phyloP scores from a whole-genome alignment of 1,284 basidiomycete genomes.

The Moesziomyces sp. region DNA sequence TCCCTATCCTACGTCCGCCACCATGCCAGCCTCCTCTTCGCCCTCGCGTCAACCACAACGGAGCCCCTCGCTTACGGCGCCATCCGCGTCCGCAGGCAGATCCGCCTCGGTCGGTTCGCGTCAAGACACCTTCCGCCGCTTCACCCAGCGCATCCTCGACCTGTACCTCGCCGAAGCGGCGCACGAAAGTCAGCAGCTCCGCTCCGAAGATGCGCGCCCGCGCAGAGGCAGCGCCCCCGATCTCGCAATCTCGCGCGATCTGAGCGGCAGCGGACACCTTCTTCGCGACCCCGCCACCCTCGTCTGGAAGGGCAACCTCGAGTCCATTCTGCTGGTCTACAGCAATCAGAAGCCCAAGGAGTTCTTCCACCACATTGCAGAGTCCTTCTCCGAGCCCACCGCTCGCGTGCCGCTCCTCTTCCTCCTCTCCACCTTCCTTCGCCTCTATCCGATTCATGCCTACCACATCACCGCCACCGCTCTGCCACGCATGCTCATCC shows the following conservation, averaged over 20 bases:
- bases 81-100: slow-evolving; percentile 20
- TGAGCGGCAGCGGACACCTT: slow-evolving; percentile 15
- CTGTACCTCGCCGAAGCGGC: slow-evolving; percentile 60
- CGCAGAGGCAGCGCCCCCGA: slow-evolving; percentile 19
- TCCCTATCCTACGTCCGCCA: slow-evolving; percentile 48
- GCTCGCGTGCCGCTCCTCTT: slow-evolving; percentile 57
- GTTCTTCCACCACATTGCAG: slow-evolving; percentile 64
- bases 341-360: slow-evolving; percentile 53
- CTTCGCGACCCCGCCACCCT: slow-evolving; percentile 30
- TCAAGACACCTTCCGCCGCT: slow-evolving; percentile 47
- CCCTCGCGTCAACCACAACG: slow-evolving; percentile 25
- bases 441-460: slow-evolving; percentile 59
- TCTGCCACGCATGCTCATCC: slow-evolving; percentile 52
- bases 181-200: slow-evolving; percentile 30
- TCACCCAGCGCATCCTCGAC: slow-evolving; percentile 58
- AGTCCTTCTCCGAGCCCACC: slow-evolving; percentile 44
- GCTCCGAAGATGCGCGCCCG: slow-evolving; percentile 13
- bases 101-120: slow-evolving; percentile 28
- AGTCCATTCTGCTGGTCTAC: slow-evolving; percentile 57
- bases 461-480: slow-evolving; percentile 62
- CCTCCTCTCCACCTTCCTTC: slow-evolving; percentile 60
- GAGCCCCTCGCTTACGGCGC: slow-evolving; percentile 13
- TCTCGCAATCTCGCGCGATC: slow-evolving; percentile 5
- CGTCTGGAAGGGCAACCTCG: slow-evolving; percentile 58
- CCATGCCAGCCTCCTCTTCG: slow-evolving; percentile 24